Evolutionary conservation across 805 yeast species (phyloP).

Genomic region (Schizosaccharomyces japonicus): DNA sequence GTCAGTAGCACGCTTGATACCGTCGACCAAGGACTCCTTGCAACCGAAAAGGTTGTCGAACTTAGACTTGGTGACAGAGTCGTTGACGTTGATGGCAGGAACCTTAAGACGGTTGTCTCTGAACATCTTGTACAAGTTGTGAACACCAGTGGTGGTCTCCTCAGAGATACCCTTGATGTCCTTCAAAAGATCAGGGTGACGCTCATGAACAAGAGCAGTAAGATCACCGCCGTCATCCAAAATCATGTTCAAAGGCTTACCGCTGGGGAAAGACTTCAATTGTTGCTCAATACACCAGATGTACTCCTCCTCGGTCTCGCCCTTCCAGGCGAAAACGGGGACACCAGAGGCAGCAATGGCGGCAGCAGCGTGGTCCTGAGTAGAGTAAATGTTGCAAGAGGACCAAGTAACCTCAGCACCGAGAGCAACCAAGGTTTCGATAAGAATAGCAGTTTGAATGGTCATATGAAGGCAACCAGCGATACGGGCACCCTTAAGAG

Average conservation of each 20-base stretch:
- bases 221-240: conserved; percentile 98
- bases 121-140: conserved; percentile 91
- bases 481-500: conserved; percentile 92
- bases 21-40: conserved; percentile 94
- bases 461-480: conserved; percentile 99
- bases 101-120: conserved; percentile 75
- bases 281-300: conserved; percentile 98
- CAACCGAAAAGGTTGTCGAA: conserved; percentile 98
- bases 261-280: conserved; percentile 91
- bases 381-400: conserved; percentile 95
- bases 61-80: conserved; percentile 95
- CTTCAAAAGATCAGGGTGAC: conserved; percentile 90
- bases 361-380: conserved; percentile 54
- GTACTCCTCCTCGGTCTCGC: conserved; percentile 99
- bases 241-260: conserved; percentile 81
- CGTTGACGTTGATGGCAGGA: conserved; percentile 98
- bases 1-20: conserved; percentile 98
- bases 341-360: conserved; percentile 98
- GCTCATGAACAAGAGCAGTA: conserved; percentile 87
- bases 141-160: conserved; percentile 99
- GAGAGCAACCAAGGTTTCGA: conserved; percentile 85
- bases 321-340: conserved; percentile 99
- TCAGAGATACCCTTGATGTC: conserved; percentile 91
- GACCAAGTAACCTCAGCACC: conserved; percentile 99
- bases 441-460: conserved; percentile 94